Evolutionary conservation across 208 protist species (phyloP).

Genomic region (Acanthamoeba triangularis): DNA sequence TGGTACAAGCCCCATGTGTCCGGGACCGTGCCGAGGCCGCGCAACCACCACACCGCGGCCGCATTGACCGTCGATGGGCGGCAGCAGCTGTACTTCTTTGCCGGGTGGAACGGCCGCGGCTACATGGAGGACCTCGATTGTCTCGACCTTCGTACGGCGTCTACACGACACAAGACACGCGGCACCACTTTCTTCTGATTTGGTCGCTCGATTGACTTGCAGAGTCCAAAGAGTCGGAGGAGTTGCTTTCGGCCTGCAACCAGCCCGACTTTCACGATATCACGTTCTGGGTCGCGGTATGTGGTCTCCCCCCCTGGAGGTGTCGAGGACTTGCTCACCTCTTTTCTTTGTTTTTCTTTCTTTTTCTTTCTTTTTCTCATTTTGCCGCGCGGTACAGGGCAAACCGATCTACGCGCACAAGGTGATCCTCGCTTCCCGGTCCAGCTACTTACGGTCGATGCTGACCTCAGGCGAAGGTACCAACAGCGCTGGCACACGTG

Average conservation of each 20-base stretch:
- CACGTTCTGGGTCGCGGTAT: slow-evolving; percentile 59
- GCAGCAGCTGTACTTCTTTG: slow-evolving; percentile 70
- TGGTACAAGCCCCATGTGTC: slow-evolving; percentile 76
- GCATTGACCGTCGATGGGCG: slow-evolving; percentile 24
- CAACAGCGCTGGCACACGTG: neutral
- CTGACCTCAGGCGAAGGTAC: neutral
- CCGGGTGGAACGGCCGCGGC: slow-evolving; percentile 70
- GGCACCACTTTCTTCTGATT: neutral
- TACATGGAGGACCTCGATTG: slow-evolving; percentile 76
- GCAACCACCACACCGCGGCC: slow-evolving; percentile 70
- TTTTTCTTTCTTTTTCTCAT: neutral
- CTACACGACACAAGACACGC: neutral
- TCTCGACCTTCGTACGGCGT: slow-evolving; percentile 57
- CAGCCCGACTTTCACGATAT: slow-evolving; percentile 39
- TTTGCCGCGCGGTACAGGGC: neutral
- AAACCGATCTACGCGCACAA: slow-evolving; percentile 73
- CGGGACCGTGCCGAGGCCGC: slow-evolving; percentile 70
- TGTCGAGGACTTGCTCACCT: neutral
- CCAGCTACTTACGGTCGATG: neutral
- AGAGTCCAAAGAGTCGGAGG: slow-evolving; percentile 4
- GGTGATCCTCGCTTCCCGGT: slow-evolving; percentile 24
- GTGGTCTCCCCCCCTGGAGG: neutral
- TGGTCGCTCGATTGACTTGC: neutral
- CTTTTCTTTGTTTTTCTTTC: neutral
- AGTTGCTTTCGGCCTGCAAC: slow-evolving; percentile 47